Base-by-base conservation (phyloP, 2,329 filamentous ascomycete species). In the Plectosphaerella sp. region DNA sequence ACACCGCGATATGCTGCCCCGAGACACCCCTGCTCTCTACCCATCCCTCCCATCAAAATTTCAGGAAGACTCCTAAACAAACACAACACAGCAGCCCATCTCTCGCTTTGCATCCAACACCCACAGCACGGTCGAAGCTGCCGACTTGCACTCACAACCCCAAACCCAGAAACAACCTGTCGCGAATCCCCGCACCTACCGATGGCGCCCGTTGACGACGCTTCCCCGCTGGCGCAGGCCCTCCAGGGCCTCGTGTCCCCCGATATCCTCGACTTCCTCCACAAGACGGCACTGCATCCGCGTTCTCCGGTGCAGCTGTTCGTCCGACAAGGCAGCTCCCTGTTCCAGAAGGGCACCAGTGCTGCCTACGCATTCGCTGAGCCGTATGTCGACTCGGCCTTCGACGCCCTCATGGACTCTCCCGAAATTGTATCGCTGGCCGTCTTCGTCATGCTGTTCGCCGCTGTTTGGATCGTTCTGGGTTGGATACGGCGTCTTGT, bases 401-500 rank as follows among this genome's bases (percentile, higher is more conserved):
- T 72, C 49, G 55, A 62, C 28, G 55, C 65, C 16, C 55, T 70
- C 16, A 64, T 70, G 56, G 63, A 70, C 52, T 68, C 70, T 18
- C 72, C 75, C 22, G 72, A 75, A 63, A 33, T 74, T 18, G 69
- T 75, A 14, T 63, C 74, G 8, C 62, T 75, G 12, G 66, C 77
- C 51, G 67, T 78, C 46, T 73, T 79, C 10, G 69, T 87, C 49
- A 72, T 75, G 14, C 61, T 85, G 9, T 72, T 89, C 4, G 69
- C 86, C 45, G 59, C 84, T 28, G 70, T 84, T 51, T 68, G 93
- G 49, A 75, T 91, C 64, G 66, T 92, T 52, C 74, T 94, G 57
- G 79, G 86, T 65, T 87, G 88, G 72, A 73, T 91, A 16, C 83
- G 85, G 55, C 81, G 89, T 54, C 72, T 90, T 18, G 76, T 96